Evolutionary conservation across 768 basidiomycete species (phyloP).

Genomic region (Naganishia antarctica): DNA sequence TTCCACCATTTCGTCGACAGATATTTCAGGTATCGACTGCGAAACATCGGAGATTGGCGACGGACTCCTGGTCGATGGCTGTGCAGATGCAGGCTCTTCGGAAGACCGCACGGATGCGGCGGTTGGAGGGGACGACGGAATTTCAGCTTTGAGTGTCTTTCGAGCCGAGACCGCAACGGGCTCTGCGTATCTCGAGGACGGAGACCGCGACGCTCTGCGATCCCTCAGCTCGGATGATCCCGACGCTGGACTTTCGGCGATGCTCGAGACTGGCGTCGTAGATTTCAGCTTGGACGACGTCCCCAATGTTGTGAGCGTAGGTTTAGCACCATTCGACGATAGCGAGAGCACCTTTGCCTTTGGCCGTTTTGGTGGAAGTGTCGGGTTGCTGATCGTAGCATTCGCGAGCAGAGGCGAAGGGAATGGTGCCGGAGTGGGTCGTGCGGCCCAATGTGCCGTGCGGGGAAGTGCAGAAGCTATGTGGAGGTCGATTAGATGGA

Average conservation of each 20-base stretch:
- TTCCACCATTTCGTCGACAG: neutral
- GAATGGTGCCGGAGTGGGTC: slow-evolving; percentile 27
- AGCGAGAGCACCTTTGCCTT: slow-evolving; percentile 29
- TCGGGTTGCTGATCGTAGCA: slow-evolving; percentile 31
- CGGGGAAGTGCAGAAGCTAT: slow-evolving; percentile 58
- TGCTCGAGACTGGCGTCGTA: slow-evolving; percentile 4
- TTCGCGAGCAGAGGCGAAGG: slow-evolving; percentile 6
- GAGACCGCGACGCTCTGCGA: slow-evolving; percentile 1
- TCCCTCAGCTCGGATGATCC: neutral
- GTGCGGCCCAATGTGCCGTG: slow-evolving; percentile 54
- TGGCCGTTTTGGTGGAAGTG: slow-evolving; percentile 48
- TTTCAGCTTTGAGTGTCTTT: slow-evolving; percentile 2
- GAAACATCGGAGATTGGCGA: slow-evolving; percentile 17
- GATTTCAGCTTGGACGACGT: slow-evolving; percentile 18
- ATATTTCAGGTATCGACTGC: slow-evolving; percentile 3
- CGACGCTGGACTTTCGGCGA: slow-evolving; percentile 1
- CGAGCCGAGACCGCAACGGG: neutral
- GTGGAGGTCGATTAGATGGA: neutral
- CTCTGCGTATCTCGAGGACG: slow-evolving; percentile 9
- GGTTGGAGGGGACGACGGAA: neutral
- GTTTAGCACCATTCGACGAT: slow-evolving; percentile 26
- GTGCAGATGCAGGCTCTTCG: neutral
- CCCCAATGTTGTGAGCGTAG: slow-evolving; percentile 24
- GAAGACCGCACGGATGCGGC: neutral
- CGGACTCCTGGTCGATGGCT: slow-evolving; percentile 12